Conservation (phyloP, 2,329 filamentous ascomycete genomes). For the Colletotrichum sp. region DNA sequence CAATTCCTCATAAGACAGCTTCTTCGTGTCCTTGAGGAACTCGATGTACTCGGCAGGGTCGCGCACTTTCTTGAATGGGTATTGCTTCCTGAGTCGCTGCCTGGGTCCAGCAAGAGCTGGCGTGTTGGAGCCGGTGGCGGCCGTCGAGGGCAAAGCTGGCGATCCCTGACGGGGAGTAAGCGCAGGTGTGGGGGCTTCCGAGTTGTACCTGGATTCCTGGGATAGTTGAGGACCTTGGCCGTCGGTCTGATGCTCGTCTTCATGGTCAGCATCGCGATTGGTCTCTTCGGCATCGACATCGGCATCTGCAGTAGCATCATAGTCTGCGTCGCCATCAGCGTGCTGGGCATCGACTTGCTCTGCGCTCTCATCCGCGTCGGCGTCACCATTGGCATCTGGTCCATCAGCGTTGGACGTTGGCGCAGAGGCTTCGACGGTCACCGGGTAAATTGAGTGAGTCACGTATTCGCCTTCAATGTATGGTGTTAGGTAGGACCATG, state of each 20-base stretch:
- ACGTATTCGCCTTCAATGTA: constrained; percentile 44
- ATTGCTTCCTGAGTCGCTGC: constrained; percentile 30
- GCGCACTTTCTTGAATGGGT: constrained; percentile 55
- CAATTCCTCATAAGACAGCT: constrained; percentile 52
- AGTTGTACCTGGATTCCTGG: constrained; percentile 23
- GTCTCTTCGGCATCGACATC: constrained; percentile 30
- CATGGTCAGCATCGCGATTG: constrained; percentile 16
- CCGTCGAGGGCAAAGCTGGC: constrained; percentile 32
- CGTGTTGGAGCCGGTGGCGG: constrained; percentile 32
- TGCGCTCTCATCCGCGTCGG: constrained; percentile 6
- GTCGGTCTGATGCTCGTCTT: constrained; percentile 19
- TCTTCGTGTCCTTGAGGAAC: constrained; percentile 54
- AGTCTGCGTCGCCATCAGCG: constrained; percentile 26
- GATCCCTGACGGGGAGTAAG: constrained; percentile 45
- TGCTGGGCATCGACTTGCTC: constrained; percentile 18
- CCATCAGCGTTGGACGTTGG: constrained; percentile 7
- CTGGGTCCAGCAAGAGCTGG: constrained; percentile 39
- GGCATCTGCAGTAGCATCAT: constrained; percentile 27
- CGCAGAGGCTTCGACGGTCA: constrained; percentile 27
- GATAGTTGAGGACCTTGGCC: constrained; percentile 5
- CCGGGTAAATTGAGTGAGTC: constrained; percentile 34
- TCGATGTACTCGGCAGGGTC: constrained; percentile 54
- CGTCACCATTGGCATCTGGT: not conserved
- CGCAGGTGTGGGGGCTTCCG: constrained; percentile 39
- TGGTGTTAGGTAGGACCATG: constrained; percentile 45